Conservation (phyloP, 2,329 filamentous ascomycete species). For the Phoma herbarum region DNA sequence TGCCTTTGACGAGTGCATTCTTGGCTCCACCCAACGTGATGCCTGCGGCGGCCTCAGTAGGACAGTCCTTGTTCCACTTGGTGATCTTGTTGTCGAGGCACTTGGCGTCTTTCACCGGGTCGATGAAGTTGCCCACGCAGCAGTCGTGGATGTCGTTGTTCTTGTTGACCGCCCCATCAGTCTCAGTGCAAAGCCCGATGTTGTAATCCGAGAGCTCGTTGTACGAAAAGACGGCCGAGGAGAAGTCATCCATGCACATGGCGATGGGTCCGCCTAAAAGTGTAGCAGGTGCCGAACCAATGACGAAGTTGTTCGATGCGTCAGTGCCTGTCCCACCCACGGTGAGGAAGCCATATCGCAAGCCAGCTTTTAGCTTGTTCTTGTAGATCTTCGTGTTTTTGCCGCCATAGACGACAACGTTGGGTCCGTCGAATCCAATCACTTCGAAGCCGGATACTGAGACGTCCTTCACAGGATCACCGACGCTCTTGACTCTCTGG, state of each 20-base stretch:
- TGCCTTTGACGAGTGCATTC: conserved; percentile 22
- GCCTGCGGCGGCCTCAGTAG: conserved; percentile 6
- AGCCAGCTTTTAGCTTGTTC: conserved; percentile 21
- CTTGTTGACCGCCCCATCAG: conserved; percentile 11
- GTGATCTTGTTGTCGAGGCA: conserved; percentile 21
- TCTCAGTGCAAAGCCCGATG: conserved; percentile 26
- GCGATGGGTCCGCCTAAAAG: conserved; percentile 11
- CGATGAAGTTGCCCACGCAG: conserved; percentile 24
- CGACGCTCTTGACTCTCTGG: background rate
- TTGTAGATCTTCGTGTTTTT: conserved; percentile 18
- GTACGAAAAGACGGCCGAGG: conserved; percentile 13
- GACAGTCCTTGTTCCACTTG: conserved; percentile 2
- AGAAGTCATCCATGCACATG: conserved; percentile 29
- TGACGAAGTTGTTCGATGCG: conserved; percentile 15
- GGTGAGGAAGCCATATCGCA: conserved; percentile 27
- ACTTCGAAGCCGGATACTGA: conserved; percentile 22
- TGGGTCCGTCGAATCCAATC: conserved; percentile 20
- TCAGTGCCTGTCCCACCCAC: conserved; percentile 18
- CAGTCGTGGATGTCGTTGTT: conserved; percentile 20
- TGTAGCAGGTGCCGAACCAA: background rate
- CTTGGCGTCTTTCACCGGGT: conserved; percentile 21
- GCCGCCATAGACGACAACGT: conserved; percentile 23
- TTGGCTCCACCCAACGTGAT: conserved; percentile 18
- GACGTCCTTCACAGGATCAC: conserved; percentile 22
- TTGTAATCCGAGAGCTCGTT: conserved; percentile 25